Conservation (phyloP, 2,329 filamentous ascomycete species). For the Xylariaceae sp. region DNA sequence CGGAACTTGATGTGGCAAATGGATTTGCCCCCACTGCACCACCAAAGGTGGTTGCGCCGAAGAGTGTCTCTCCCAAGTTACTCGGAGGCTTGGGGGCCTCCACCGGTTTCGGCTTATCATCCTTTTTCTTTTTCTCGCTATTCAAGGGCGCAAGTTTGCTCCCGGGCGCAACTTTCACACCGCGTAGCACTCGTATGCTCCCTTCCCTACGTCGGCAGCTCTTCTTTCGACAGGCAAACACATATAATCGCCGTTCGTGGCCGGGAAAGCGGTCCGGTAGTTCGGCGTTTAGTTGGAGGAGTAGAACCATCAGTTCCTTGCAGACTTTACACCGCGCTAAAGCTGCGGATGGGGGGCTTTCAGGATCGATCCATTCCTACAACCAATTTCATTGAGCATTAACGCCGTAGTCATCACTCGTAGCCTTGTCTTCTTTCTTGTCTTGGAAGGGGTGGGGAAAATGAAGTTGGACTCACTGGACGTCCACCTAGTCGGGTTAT, state of each 20-base stretch:
- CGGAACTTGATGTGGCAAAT: constrained; percentile 46
- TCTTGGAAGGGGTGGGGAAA: constrained; percentile 12
- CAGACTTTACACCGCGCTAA: constrained; percentile 84
- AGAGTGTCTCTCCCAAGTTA: constrained; percentile 61
- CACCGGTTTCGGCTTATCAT: constrained; percentile 31
- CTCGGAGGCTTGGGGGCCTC: constrained; percentile 33
- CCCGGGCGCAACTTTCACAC: constrained; percentile 47
- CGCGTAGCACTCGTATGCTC: constrained; percentile 70
- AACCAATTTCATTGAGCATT: no score
- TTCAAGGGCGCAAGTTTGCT: constrained; percentile 23
- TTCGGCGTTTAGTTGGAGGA: constrained; percentile 88
- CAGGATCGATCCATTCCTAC: constrained; percentile 78
- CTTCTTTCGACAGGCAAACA: constrained; percentile 75
- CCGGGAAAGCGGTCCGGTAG: constrained; percentile 79
- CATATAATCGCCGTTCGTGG: constrained; percentile 81
- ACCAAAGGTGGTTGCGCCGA: constrained; percentile 54
- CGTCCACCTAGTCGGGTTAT: constrained; percentile 84
- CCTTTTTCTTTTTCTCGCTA: constrained; percentile 31
- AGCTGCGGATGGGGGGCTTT: constrained; percentile 64
- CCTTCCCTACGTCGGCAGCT: constrained; percentile 77
- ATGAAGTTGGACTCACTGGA: constrained; percentile 77
- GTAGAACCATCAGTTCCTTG: constrained; percentile 73
- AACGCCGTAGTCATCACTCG: constrained; percentile 19
- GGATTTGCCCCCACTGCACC: constrained; percentile 46
- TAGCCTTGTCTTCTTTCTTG: neutral